These are phyloP conservation scores for Rasamsonia emersonii DNA, from an alignment of 2,329 filamentous ascomycete species.

Conservation along the genomic window DNA sequence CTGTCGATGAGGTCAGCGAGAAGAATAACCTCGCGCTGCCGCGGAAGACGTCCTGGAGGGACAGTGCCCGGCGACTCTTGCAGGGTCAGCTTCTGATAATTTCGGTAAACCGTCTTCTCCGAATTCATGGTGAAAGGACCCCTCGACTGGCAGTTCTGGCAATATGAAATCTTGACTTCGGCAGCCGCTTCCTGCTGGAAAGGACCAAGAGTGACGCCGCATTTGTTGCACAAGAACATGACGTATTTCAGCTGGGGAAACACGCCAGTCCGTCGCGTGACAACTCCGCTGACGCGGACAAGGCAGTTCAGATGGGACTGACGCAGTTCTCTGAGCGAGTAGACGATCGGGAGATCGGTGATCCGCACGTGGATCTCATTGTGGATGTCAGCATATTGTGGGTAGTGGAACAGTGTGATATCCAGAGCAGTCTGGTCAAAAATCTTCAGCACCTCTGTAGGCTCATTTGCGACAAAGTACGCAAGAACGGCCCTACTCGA, in stretches of 20 bases:
- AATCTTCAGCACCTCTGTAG: conserved; percentile 87
- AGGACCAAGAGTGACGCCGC: conserved; percentile 80
- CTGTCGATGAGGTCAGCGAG: conserved; percentile 95
- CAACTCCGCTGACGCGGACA: conserved; percentile 87
- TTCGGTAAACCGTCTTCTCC: conserved; percentile 95
- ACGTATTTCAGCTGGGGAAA: conserved; percentile 98
- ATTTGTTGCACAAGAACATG: conserved; percentile 95
- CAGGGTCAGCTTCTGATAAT: conserved; percentile 95
- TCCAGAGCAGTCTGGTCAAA: conserved; percentile 98
- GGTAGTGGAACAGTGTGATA: conserved; percentile 89
- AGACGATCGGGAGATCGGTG: conserved; percentile 85
- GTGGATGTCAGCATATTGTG: conserved; percentile 95
- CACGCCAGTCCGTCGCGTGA: conserved; percentile 86
- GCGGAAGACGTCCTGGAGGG: conserved; percentile 85
- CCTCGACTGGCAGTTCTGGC: conserved; percentile 89
- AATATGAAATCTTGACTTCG: conserved; percentile 93
- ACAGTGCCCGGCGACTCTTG: conserved; percentile 97
- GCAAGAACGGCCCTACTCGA: conserved; percentile 87
- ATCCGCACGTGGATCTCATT: conserved; percentile 97
- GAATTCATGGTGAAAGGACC: conserved; percentile 94
- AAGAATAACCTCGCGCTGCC: conserved; percentile 87
- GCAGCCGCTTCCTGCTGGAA: conserved; percentile 97
- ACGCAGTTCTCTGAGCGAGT: conserved; percentile 88
- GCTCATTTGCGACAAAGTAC: conserved; percentile 92
- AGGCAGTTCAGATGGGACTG: conserved; percentile 95